Percentiles rank a stretch among this genome's conserved stretches.
These are phyloP conservation scores for Metschnikowia baotianmanensis DNA, from an alignment of 805 yeast species.

Conservation along the genomic window DNA sequence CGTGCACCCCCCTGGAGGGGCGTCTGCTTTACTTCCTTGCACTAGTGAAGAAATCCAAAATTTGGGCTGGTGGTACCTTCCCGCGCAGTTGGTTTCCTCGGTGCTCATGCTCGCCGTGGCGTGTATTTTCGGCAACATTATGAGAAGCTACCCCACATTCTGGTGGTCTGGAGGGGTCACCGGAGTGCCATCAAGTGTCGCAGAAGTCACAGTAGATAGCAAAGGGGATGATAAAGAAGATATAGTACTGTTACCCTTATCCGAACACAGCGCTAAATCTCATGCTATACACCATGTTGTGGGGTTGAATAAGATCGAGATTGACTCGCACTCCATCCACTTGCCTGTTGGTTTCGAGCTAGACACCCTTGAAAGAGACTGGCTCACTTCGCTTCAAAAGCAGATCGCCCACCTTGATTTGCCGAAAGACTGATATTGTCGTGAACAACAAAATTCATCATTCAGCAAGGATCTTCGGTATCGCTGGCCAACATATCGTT, in stretches of 20 bases:
- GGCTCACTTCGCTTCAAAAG: slow-evolving; percentile 24
- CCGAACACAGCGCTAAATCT: slow-evolving; percentile 1
- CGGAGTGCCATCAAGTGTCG: slow-evolving; percentile 8
- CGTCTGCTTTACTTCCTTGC: slow-evolving; percentile 59
- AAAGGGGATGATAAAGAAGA: background rate
- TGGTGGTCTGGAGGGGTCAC: slow-evolving; percentile 53
- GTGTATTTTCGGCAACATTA: slow-evolving; percentile 50
- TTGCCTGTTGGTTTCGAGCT: slow-evolving; percentile 26
- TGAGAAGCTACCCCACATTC: slow-evolving; percentile 51
- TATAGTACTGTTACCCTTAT: background rate
- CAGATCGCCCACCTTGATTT: background rate
- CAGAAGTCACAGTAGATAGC: background rate
- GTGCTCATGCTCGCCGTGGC: slow-evolving; percentile 50
- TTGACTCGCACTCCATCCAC: slow-evolving; percentile 15
- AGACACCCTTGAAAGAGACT: slow-evolving; percentile 26
- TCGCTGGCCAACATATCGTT: no score
- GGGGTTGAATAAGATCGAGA: slow-evolving; percentile 18
- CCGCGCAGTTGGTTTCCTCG: slow-evolving; percentile 50
- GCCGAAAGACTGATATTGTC: background rate
- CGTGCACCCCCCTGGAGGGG: slow-evolving; percentile 74
- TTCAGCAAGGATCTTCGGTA: no score
- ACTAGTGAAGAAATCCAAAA: slow-evolving; percentile 42
- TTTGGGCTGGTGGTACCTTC: slow-evolving; percentile 68
- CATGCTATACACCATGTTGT: slow-evolving; percentile 17
- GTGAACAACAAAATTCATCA: no score